These are phyloP conservation scores for Aquanectria penicillioides DNA, from an alignment of 2,329 filamentous ascomycete genomes.

Conservation along the genomic window DNA sequence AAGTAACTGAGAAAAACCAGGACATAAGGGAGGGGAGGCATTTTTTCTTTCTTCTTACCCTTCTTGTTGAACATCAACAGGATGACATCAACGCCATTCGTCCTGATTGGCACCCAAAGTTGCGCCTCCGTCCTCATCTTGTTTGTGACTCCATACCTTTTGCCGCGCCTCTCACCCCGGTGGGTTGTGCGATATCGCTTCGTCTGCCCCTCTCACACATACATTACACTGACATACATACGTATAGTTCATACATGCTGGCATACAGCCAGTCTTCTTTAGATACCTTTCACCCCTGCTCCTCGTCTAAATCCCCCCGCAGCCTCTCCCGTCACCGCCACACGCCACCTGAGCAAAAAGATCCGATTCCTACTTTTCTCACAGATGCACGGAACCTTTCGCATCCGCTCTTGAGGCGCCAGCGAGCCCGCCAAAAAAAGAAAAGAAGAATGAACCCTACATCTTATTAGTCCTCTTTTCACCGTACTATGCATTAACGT, in stretches of 20 bases:
- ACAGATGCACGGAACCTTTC: conserved; percentile 31
- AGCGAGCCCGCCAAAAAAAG: too few relatives aligned
- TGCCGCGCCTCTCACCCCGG: neutral
- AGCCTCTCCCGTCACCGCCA: conserved; percentile 16
- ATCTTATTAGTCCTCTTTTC: too few relatives aligned
- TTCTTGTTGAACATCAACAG: too few relatives aligned
- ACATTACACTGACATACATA: neutral
- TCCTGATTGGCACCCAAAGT: conserved; percentile 14
- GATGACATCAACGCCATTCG: conserved; percentile 17
- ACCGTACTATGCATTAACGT: too few relatives aligned
- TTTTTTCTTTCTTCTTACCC: neutral
- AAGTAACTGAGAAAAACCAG: too few relatives aligned
- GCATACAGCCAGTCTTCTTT: neutral
- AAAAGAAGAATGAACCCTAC: too few relatives aligned
- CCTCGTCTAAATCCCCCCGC: neutral
- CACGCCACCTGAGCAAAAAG: neutral
- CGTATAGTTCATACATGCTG: neutral
- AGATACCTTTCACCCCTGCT: neutral
- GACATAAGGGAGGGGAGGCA: neutral
- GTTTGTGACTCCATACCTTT: neutral
- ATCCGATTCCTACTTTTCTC: neutral
- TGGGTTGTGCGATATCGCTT: too few relatives aligned
- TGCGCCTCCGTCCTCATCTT: neutral
- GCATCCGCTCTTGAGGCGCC: neutral
- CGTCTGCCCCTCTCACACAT: too few relatives aligned